Base-by-base conservation (phyloP, 208 protist species). In the Leptomonas seymouri region DNA sequence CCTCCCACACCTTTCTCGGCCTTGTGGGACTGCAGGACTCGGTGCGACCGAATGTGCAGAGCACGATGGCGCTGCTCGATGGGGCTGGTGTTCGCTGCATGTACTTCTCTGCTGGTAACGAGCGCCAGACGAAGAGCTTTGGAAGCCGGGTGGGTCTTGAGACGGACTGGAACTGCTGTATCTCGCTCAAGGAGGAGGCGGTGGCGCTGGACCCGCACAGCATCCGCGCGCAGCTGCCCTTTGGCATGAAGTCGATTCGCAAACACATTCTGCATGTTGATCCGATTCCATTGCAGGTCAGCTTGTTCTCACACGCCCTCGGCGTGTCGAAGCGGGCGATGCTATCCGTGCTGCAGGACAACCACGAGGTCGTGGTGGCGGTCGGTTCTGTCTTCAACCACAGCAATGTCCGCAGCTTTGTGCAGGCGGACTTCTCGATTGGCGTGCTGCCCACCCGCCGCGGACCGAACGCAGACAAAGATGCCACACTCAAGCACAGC, bases 151-250 rank as follows among this genome's bases (percentile, higher is more conserved):
- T 98, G 0, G 97, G 97, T 11, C 75, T 98, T 11, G 90, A 97
- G 64, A 98, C 93, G 34, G 97, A 98, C 70, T 98, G 95, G 95
- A 98, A 98, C 81, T 97, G 93, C 74, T 98, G 94, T 72, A 98
- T 98, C 39, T 97, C 94, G 1, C 75, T 98, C 14, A 87, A 93
- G 57, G 81, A 91, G 56, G 89, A 89, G 16, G 86, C 85, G n/a
- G 92, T 94, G 4, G 76, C 82, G 50, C 77, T 97, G 15, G 94
- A 95, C 67, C 73, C 74, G 41, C 75, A 88, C 57, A 94, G 90
- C 71, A 96, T 97, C 63, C 92, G 93, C 27, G 95, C 97, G 12
- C 89, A 96, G 67, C 81, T 98, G 39, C 97, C 97, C 12, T 89
- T 96, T 50, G 97, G 97, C 45, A 98, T 98, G 68, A 85, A 89